Base-by-base conservation (phyloP, 2,329 filamentous ascomycete species). In the Periconia macrospinosa region DNA sequence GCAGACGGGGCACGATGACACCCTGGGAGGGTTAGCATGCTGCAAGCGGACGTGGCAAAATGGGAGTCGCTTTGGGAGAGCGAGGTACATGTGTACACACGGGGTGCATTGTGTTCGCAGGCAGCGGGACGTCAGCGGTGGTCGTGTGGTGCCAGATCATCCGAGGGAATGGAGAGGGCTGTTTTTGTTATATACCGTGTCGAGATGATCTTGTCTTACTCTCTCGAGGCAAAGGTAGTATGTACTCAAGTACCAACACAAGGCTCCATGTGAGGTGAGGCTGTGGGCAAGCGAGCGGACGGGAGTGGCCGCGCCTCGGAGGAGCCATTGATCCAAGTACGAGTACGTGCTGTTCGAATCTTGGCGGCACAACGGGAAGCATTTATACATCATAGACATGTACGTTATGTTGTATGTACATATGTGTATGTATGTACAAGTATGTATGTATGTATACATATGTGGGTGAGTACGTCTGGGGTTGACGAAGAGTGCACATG, bases 81-180 rank as follows among this genome's bases (percentile, higher is more conserved):
- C 33, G 33, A 37, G 11, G 33, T 37, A 37, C 33, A 37, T 37
- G 15, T 37, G 33, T 37, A 37, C 33, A 37, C 33, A 37, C 15
- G 33, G 33, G 15, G 33, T 37, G 33, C 33, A 37, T 37, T 37
- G 33, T 37, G 43, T 45, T 45, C 43, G 43, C 58, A 58, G 66
- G 57, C 54, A 61, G 27, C 56, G 61, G 54, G 47, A 58, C 58
- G 54, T 50, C 56, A 60, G 56, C 54, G 51, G 46, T 49, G 40
- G 45, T 60, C 60, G 56, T 66, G 57, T 68, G 68, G 69, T 74
- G 71, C 69, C 70, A 73, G 67, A 74, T 71, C 68, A 73, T 63
- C 68, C n/a, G n/a, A n/a, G 33, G 5, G 33, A n/a, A 37, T 6
- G 11, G 3, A 10, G 33, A 37, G 33, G 15, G 11, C 33, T n/a